Percentiles rank a stretch among this genome's conserved stretches.
Conservation (phyloP, 371 early-diverging fungal genomes). For the Capillidium heterosporum region DNA sequence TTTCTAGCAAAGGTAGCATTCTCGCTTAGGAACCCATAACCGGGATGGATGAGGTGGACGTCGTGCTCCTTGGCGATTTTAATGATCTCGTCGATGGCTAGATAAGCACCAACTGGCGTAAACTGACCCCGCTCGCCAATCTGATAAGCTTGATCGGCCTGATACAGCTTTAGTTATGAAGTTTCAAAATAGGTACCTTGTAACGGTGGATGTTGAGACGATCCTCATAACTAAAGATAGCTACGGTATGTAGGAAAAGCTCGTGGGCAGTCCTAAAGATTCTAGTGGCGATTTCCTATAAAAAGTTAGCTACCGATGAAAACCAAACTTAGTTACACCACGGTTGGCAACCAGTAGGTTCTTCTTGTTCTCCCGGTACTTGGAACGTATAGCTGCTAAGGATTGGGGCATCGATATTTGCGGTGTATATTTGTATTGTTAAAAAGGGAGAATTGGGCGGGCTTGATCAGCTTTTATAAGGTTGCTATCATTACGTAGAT, state of each 20-base stretch:
- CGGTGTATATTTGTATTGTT: no score
- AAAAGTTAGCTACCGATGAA: not conserved
- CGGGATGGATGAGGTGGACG: conserved; percentile 54
- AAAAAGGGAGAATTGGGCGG: no score
- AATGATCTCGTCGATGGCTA: conserved; percentile 83
- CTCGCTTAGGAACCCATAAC: conserved; percentile 85
- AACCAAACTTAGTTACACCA: conserved; percentile 23
- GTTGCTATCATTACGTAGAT: no score
- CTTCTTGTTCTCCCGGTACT: conserved; percentile 24
- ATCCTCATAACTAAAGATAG: conserved; percentile 81
- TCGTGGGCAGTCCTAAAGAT: conserved; percentile 83
- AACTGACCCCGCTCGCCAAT: conserved; percentile 60
- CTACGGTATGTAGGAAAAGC: conserved; percentile 73
- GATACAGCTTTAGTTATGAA: not conserved
- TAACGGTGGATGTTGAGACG: conserved; percentile 82
- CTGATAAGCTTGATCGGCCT: conserved; percentile 87
- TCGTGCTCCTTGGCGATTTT: conserved; percentile 61
- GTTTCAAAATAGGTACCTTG: conserved; percentile 20
- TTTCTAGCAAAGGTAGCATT: conserved; percentile 77
- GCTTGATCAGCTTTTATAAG: no score
- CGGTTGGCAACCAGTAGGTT: conserved; percentile 44
- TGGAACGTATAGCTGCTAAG: conserved; percentile 13
- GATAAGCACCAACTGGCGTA: conserved; percentile 84
- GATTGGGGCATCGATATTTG: no score
- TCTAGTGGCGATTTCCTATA: conserved; percentile 79